Conservation (phyloP, 352 stramenopile species). For the Phytophthora sansomeana region DNA sequence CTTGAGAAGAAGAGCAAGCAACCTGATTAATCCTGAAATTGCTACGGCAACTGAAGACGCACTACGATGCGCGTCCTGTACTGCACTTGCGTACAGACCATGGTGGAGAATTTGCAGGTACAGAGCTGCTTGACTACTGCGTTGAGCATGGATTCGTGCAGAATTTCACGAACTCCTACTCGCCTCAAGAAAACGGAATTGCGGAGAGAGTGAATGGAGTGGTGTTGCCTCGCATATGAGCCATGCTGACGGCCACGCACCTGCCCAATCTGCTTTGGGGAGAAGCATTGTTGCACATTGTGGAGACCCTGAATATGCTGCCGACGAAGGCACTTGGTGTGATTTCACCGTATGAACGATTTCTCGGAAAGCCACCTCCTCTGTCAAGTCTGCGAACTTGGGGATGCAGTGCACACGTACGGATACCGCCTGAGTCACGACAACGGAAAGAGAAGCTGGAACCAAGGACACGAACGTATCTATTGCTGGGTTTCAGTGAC, state of each 20-base stretch:
- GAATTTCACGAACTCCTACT: constrained; percentile 7
- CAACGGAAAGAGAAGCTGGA: constrained; percentile 18
- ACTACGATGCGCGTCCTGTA: constrained; percentile 1
- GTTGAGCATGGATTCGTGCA: constrained; percentile 1
- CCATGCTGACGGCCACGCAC: no score
- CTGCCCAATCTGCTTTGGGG: no score
- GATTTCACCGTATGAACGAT: no score
- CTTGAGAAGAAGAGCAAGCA: constrained; percentile 20
- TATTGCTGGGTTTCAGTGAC: constrained; percentile 17
- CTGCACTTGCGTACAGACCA: constrained; percentile 1
- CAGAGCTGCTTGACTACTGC: background rate
- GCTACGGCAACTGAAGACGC: constrained; percentile 11
- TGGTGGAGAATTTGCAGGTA: constrained; percentile 11
- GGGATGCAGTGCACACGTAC: constrained; percentile 4
- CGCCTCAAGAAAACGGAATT: constrained; percentile 13
- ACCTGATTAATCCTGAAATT: constrained; percentile 6
- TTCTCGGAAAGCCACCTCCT: no score
- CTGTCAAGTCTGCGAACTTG: no score
- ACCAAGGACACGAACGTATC: background rate
- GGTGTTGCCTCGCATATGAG: no score
- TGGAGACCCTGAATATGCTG: no score
- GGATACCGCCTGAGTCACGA: constrained; percentile 12
- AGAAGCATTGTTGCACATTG: no score
- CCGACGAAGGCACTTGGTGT: no score
- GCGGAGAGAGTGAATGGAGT: constrained; percentile 9